Percentiles rank a stretch among this genome's conserved stretches.
These are phyloP conservation scores for Elaeis guineensis DNA, from an alignment of 176 grass and related monocot genomes.

Conservation along the genomic window DNA sequence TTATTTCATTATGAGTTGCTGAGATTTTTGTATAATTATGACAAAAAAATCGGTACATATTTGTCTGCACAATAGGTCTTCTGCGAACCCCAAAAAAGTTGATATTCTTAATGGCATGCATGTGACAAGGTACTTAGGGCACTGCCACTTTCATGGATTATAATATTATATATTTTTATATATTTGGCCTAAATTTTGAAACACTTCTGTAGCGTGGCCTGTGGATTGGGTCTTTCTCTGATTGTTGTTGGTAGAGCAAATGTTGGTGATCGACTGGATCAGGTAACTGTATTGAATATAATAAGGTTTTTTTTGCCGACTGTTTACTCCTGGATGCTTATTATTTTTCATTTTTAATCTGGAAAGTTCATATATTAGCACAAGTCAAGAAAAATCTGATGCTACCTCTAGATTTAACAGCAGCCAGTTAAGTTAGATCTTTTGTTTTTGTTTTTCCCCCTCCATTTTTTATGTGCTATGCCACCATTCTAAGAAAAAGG, in stretches of 20 bases:
- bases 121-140: slow-evolving; percentile 51
- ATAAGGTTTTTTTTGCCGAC: background rate
- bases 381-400: too few species aligned
- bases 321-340: too few species aligned
- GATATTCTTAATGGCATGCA: slow-evolving; percentile 84
- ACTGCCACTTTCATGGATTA: background rate
- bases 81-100: slow-evolving; percentile 98
- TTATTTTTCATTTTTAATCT: background rate
- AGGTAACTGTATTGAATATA: slow-evolving; percentile 31
- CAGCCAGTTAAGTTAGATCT: background rate
- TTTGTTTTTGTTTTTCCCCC: too few species aligned
- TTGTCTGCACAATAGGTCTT: slow-evolving; percentile 55
- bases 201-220: slow-evolving; percentile 64
- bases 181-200: slow-evolving; percentile 21
- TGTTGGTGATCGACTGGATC: slow-evolving; percentile 50
- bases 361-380: too few species aligned
- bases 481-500: too few species aligned
- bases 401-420: too few species aligned
- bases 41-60: background rate
- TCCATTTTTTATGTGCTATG: too few species aligned
- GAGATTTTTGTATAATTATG: background rate
- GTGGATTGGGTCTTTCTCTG: slow-evolving; percentile 62
- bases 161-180: slow-evolving; percentile 1
- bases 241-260: slow-evolving; percentile 82
- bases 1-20: background rate